Percentiles rank a stretch among this genome's conserved stretches.
phyloP scores from a whole-genome alignment of 2,329 filamentous ascomycete species.

The Phoma sp. region DNA sequence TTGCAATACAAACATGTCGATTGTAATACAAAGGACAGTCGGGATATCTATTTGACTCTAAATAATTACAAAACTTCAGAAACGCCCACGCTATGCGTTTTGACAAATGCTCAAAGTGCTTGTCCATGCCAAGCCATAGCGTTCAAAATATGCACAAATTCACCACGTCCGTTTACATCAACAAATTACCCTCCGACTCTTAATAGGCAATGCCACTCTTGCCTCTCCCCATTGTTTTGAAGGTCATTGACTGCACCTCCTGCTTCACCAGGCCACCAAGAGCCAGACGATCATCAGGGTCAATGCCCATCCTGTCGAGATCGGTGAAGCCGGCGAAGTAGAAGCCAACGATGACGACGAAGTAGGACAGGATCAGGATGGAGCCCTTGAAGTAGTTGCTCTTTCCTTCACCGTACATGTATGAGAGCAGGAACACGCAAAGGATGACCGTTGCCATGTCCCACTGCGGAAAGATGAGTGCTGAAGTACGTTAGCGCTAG shows the following conservation, averaged over 20 bases:
- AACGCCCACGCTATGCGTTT: constrained; percentile 9
- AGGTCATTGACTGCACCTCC: constrained; percentile 44
- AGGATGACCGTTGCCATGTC: constrained; percentile 98
- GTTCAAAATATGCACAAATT: background rate
- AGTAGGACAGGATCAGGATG: constrained; percentile 89
- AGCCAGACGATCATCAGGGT: constrained; percentile 46
- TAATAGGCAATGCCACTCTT: constrained; percentile 38
- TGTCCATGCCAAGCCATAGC: background rate
- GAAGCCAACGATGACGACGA: constrained; percentile 91
- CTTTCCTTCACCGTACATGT: constrained; percentile 98
- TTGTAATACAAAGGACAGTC: background rate
- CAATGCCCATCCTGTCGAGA: constrained; percentile 52
- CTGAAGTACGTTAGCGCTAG: constrained; percentile 46
- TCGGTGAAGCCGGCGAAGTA: constrained; percentile 77
- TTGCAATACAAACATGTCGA: background rate
- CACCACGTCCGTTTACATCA: background rate
- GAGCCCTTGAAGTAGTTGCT: constrained; percentile 99
- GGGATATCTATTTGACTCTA: background rate
- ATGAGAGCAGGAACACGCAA: constrained; percentile 93
- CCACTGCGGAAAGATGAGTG: constrained; percentile 96
- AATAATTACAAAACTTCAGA: background rate
- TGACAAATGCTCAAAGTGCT: background rate
- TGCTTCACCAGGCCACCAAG: constrained; percentile 39
- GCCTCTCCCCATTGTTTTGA: constrained; percentile 41
- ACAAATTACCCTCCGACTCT: background rate